A percentile compares a stretch with the other conserved stretches of the same genome.
Evolutionary conservation across 1,139 yeast species (phyloP).

Genomic region (Saccharomyces hybrid): DNA sequence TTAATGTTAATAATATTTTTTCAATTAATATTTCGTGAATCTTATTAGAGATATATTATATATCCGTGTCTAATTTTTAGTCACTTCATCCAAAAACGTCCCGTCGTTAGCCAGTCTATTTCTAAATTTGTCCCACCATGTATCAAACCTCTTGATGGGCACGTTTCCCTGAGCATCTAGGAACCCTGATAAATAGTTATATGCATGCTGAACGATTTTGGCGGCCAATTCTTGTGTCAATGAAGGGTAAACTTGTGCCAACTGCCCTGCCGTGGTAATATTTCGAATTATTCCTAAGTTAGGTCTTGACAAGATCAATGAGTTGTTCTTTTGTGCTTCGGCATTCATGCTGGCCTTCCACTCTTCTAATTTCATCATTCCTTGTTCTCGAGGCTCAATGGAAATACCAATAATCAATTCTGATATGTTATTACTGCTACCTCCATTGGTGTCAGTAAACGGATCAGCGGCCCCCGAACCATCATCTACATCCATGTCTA

Average conservation of each 20-base stretch:
- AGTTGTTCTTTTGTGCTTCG: constrained; percentile 10
- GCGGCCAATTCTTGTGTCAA: constrained; percentile 56
- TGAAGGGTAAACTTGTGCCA: constrained; percentile 30
- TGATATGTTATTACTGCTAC: constrained; percentile 20
- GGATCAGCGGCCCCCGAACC: constrained; percentile 22
- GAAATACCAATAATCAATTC: constrained; percentile 74
- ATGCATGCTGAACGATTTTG: constrained; percentile 85
- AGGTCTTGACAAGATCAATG: constrained; percentile 30
- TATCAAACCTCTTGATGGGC: constrained; percentile 81
- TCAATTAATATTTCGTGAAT: neutral
- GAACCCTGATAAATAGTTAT: constrained; percentile 81
- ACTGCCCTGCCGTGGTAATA: constrained; percentile 32
- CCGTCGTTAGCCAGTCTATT: constrained; percentile 72
- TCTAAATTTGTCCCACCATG: constrained; percentile 94
- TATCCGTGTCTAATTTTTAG: constrained; percentile 13
- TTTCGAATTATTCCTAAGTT: constrained; percentile 12
- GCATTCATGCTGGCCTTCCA: constrained; percentile 12
- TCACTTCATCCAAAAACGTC: constrained; percentile 53
- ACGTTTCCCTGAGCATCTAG: constrained; percentile 72
- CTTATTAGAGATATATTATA: neutral
- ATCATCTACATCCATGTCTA: constrained; percentile 38
- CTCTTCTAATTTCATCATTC: constrained; percentile 28
- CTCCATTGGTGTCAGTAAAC: constrained; percentile 25
- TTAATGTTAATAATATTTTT: constrained; percentile 1
- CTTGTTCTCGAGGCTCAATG: constrained; percentile 55